Evolutionary conservation across 495 filamentous ascomycete species (phyloP), one percentile per base, ranked within the genome.

Genomic region (Aspergillus wentii): DNA sequence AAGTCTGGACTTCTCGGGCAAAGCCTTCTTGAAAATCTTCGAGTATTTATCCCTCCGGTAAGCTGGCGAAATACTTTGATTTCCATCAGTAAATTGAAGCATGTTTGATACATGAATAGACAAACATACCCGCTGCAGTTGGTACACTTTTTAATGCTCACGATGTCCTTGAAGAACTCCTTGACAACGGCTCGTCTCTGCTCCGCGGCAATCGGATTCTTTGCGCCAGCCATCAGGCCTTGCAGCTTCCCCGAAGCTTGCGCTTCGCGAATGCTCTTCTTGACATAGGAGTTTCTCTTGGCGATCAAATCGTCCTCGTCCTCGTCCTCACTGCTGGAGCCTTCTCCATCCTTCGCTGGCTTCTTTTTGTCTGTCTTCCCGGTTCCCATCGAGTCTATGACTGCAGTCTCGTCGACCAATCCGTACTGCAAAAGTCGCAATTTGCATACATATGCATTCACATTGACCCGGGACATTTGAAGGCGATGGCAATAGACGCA

Each of bases 401-500:
- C 69, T 35, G 80, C 72, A 0, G 81, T 79, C 46, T 88, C 83
- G 28, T 81, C 69, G 35, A 94, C 68, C 34, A 97, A 68, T 10
- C 94, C 94, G 50, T 86, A 79, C 49, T 89, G 84, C 35, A 97
- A 75, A 22, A 99, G 72, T 41, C 80, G 82, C 39, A 99, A 66
- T 62, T 95, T 94, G 72, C 88, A 96, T 31, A 68, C 60, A 56
- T 83, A 88, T 39, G 78, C 66, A 61, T 92, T 84, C 43, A 94
- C 64, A 46, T 84, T 75, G 25, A 74, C 64, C 33, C 83, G 80
- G 15, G 82, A 64, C 60, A 95, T 69, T 51, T 82, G 86, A 44
- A 97, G 73, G 29, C 77, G 78, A 48, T 86, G 81, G 64, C 94
- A 99, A 62, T 91, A 95, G 35, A 82, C 72, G 61, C 94, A 99